Percentiles rank a stretch among this genome's conserved stretches.
phyloP scores from a whole-genome alignment of 345 rosid genomes.

The Excoecaria agallocha region DNA sequence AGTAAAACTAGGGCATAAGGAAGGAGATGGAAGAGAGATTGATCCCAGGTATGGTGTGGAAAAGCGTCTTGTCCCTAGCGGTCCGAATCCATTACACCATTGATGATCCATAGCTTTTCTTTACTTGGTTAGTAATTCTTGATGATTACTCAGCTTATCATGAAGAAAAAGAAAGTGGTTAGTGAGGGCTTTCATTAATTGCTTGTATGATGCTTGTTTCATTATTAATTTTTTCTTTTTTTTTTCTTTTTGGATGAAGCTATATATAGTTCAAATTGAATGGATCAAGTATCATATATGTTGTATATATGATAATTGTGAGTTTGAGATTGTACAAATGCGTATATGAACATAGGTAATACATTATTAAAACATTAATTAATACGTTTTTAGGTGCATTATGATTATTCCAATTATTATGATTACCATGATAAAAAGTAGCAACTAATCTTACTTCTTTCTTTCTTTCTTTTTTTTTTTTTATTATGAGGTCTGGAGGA shows the following conservation, averaged over 20 bases:
- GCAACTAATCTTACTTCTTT: conserved; percentile 4
- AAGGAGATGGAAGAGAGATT: conserved; percentile 40
- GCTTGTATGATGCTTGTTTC: conserved; percentile 4
- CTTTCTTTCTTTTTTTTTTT: neutral
- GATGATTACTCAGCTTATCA: conserved; percentile 14
- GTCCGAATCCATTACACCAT: conserved; percentile 94
- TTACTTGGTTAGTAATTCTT: neutral
- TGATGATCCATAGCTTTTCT: conserved; percentile 27
- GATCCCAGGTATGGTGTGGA: conserved; percentile 81
- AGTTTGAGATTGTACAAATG: conserved; percentile 14
- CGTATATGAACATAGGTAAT: neutral
- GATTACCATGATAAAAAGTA: conserved; percentile 10
- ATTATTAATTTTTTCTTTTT: neutral
- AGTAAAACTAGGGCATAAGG: neutral
- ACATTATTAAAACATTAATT: neutral
- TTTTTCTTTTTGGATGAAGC: neutral
- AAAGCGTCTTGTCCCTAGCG: conserved; percentile 88
- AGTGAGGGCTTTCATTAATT: conserved; percentile 16
- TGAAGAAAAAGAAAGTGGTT: neutral
- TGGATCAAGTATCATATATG: conserved; percentile 4
- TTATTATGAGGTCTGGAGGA: conserved; percentile 5
- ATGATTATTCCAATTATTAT: neutral
- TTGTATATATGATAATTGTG: conserved; percentile 3
- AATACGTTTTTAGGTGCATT: neutral
- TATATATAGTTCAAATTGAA: neutral